These are phyloP conservation scores for Epichloe sibirici DNA, from an alignment of 2,329 filamentous ascomycete genomes.

Conservation along the genomic window DNA sequence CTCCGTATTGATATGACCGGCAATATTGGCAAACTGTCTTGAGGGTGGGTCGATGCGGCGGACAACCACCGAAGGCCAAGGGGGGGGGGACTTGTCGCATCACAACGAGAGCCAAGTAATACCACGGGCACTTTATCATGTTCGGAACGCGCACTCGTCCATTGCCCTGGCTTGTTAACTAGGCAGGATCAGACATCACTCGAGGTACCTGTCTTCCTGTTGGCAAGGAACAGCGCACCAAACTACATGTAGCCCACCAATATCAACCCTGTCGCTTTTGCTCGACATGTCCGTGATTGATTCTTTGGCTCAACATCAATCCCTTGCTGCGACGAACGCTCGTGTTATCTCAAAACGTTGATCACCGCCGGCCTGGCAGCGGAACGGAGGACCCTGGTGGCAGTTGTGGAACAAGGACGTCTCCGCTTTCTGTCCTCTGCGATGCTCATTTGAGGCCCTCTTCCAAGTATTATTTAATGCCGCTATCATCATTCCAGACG, in stretches of 20 bases:
- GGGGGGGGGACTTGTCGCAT: background rate
- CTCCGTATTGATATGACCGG: too few species aligned
- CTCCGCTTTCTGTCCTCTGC: constrained; percentile 1
- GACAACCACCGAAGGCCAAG: background rate
- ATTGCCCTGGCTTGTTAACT: background rate
- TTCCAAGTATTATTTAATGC: too few species aligned
- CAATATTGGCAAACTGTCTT: background rate
- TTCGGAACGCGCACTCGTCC: background rate
- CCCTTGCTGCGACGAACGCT: background rate
- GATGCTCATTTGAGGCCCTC: background rate
- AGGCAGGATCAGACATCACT: background rate
- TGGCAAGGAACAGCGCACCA: background rate
- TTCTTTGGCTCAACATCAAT: background rate
- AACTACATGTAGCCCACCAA: background rate
- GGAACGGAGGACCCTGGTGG: constrained; percentile 4
- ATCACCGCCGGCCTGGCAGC: constrained; percentile 1
- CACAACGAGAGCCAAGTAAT: background rate
- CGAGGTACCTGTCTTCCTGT: background rate
- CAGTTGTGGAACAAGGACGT: constrained; percentile 1
- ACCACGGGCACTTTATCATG: background rate
- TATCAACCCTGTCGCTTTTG: background rate
- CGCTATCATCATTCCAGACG: too few species aligned
- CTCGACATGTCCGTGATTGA: background rate
- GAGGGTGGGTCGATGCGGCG: background rate
- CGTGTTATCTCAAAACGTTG: background rate